These are phyloP conservation scores for Hamigera avellanea DNA, from an alignment of 495 filamentous ascomycete genomes.

Conservation along the genomic window DNA sequence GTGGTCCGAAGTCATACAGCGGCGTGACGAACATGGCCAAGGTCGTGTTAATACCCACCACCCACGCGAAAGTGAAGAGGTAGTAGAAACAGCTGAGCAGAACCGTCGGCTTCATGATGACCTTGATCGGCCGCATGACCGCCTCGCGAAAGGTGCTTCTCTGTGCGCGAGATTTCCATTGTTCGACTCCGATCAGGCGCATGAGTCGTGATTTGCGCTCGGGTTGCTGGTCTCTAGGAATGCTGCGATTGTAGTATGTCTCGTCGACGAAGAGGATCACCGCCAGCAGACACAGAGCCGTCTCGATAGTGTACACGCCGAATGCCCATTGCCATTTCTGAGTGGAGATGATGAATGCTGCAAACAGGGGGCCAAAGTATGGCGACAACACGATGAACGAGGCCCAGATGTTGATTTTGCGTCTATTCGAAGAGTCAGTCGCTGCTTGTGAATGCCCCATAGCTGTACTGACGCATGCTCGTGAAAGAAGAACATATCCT, in stretches of 20 bases:
- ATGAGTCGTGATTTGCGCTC: slow-evolving; percentile 22
- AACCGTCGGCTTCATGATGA: slow-evolving; percentile 40
- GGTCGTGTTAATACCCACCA: slow-evolving; percentile 51
- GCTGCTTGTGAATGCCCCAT: too few relatives aligned
- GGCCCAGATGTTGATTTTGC: slow-evolving; percentile 54
- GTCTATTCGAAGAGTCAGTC: too few relatives aligned
- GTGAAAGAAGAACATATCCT: slow-evolving; percentile 58
- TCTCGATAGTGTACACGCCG: slow-evolving; percentile 40
- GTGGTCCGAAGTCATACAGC: slow-evolving; percentile 41
- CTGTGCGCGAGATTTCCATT: slow-evolving; percentile 25
- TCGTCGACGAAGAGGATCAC: slow-evolving; percentile 45
- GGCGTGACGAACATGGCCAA: slow-evolving; percentile 42
- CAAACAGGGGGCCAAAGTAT: slow-evolving; percentile 48
- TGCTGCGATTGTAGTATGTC: slow-evolving; percentile 45
- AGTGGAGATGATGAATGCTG: slow-evolving; percentile 43
- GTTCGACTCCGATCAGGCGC: slow-evolving; percentile 35
- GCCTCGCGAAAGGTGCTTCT: slow-evolving; percentile 35
- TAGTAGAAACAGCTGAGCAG: slow-evolving; percentile 41
- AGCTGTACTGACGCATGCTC: slow-evolving; percentile 39
- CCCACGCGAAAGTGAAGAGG: slow-evolving; percentile 48
- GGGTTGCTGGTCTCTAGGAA: slow-evolving; percentile 33
- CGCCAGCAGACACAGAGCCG: slow-evolving; percentile 32
- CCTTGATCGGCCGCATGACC: slow-evolving; percentile 28
- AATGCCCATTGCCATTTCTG: slow-evolving; percentile 42
- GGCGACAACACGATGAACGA: slow-evolving; percentile 41